phyloP scores from a whole-genome alignment of 257 asterid genomes.

The Solanum piurae region DNA sequence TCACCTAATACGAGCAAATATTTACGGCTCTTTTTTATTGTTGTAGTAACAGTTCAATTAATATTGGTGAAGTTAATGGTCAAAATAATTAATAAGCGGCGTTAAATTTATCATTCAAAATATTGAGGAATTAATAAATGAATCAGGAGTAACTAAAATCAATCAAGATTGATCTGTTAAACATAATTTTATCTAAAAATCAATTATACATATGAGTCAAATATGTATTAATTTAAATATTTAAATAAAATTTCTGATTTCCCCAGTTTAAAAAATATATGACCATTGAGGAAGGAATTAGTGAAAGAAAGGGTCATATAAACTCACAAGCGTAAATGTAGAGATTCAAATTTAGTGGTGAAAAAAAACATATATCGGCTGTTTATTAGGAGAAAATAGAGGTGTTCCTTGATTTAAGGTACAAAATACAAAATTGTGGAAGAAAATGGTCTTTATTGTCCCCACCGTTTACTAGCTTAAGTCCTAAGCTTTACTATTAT shows the following conservation, averaged over 20 bases:
- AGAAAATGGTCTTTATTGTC: not conserved
- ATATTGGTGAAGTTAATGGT: not conserved
- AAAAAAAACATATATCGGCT: not conserved
- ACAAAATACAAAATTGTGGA: not conserved
- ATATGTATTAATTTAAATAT: not conserved
- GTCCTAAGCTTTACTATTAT: not conserved
- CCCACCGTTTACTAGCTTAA: not conserved
- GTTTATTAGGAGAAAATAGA: not conserved
- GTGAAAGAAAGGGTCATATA: not conserved
- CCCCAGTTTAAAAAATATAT: not conserved
- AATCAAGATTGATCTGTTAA: not conserved
- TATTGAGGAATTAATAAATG: not conserved
- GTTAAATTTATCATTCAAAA: not conserved
- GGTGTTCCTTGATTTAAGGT: not conserved
- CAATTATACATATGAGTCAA: not conserved
- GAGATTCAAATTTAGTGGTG: not conserved
- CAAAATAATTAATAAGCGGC: not conserved
- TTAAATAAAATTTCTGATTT: not conserved
- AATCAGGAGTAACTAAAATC: not conserved
- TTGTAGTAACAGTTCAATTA: not conserved
- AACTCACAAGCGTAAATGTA: not conserved
- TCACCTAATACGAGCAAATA: too few species aligned
- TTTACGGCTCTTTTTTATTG: not conserved
- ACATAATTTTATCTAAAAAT: not conserved
- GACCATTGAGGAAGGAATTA: not conserved